phyloP scores from a whole-genome alignment of 176 grass and related monocot species.

The Hsuehochloa calcarea region DNA sequence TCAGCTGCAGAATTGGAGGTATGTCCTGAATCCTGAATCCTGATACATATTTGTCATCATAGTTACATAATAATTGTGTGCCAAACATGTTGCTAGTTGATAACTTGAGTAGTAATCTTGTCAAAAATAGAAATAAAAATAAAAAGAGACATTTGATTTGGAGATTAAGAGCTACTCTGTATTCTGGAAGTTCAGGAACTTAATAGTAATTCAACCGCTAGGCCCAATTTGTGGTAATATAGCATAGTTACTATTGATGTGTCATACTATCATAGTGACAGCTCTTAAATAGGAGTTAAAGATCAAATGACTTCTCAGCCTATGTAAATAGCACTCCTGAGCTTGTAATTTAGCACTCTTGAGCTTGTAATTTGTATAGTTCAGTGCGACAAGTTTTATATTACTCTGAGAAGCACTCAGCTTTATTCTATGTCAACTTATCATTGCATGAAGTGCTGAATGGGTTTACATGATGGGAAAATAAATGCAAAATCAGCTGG shows the following conservation, averaged over 20 bases:
- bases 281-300: not conserved
- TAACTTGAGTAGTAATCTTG: not conserved
- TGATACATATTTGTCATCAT: not conserved
- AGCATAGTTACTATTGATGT: not conserved
- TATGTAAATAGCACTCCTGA: conserved; percentile 16
- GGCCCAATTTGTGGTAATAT: not conserved
- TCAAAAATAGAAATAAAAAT: not conserved
- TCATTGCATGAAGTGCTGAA: not conserved
- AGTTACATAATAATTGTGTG: not conserved
- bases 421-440: conserved; percentile 9
- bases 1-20: conserved; percentile 78
- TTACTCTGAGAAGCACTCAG: not conserved
- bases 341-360: not conserved
- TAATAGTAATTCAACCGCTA: not conserved
- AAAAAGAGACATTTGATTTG: not conserved
- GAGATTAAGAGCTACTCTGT: not conserved
- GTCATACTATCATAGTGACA: not conserved
- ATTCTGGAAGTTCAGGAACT: not conserved
- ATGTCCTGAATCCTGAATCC: too few relatives aligned
- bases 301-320: not conserved
- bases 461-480: not conserved
- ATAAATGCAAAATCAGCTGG: not conserved
- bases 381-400: not conserved
- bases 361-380: not conserved
- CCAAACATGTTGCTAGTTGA: conserved; percentile 9